Evolutionary conservation across 2,329 filamentous ascomycete genomes (phyloP).

Genomic region (Penicillium sp.): DNA sequence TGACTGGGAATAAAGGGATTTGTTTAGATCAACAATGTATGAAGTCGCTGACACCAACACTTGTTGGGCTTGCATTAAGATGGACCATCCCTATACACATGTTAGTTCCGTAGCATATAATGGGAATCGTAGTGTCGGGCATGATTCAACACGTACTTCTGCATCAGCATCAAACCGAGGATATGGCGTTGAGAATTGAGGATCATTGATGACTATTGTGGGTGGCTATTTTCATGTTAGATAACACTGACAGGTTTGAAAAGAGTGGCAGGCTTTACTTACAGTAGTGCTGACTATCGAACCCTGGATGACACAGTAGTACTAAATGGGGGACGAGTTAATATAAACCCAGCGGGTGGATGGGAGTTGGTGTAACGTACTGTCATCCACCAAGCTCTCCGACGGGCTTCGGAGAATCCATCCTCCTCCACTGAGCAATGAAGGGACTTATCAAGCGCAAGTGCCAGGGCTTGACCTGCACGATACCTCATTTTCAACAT

Average conservation of each 20-base stretch:
- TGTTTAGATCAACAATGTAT: constrained; percentile 47
- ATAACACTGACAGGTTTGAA: neutral
- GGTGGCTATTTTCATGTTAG: constrained; percentile 37
- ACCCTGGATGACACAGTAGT: constrained; percentile 50
- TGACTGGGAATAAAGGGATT: constrained; percentile 39
- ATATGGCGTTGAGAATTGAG: constrained; percentile 48
- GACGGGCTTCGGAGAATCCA: constrained; percentile 45
- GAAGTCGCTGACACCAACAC: constrained; percentile 47
- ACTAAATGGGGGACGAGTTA: constrained; percentile 31
- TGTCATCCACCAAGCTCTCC: constrained; percentile 55
- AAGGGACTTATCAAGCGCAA: constrained; percentile 49
- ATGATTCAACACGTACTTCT: constrained; percentile 36
- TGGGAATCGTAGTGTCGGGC: neutral
- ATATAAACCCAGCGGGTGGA: neutral
- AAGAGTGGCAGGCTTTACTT: constrained; percentile 16
- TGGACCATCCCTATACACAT: constrained; percentile 44
- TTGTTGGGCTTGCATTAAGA: constrained; percentile 49
- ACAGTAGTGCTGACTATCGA: constrained; percentile 51
- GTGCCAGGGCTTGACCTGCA: constrained; percentile 48
- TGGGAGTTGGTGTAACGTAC: constrained; percentile 29
- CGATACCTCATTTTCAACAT: constrained; percentile 52
- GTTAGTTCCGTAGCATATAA: constrained; percentile 13
- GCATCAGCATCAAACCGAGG: constrained; percentile 45
- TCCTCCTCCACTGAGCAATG: constrained; percentile 41
- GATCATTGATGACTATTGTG: constrained; percentile 49